phyloP scores from a whole-genome alignment of 2,329 filamentous ascomycete genomes.

The Hypomyces perniciosus region DNA sequence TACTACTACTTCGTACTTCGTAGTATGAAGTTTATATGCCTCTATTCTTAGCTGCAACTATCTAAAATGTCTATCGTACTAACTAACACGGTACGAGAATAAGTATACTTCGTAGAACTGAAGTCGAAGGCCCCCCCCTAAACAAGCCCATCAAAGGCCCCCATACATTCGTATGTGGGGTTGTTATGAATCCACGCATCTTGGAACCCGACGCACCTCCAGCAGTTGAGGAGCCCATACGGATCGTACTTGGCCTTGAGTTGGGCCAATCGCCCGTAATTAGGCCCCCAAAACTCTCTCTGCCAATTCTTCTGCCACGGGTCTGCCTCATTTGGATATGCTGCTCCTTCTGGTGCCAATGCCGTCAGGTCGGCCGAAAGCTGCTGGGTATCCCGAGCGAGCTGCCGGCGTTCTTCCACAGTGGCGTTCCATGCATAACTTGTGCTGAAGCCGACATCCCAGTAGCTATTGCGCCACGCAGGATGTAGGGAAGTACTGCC shows the following conservation, averaged over 20 bases:
- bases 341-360: conserved; percentile 1
- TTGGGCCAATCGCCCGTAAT: not conserved
- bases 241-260: conserved; percentile 12
- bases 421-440: conserved; percentile 8
- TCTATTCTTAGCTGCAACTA: no score
- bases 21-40: no score
- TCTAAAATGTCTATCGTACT: not conserved
- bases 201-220: conserved; percentile 10
- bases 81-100: no score
- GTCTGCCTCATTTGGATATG: conserved; percentile 11
- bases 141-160: not conserved
- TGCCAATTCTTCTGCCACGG: conserved; percentile 6
- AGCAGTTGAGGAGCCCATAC: conserved; percentile 2
- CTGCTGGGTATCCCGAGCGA: conserved; percentile 2
- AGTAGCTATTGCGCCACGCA: conserved; percentile 9
- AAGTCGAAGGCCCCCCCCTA: no score
- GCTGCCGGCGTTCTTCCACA: not conserved
- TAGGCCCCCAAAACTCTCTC: conserved; percentile 1
- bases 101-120: no score
- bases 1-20: no score
- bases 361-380: not conserved
- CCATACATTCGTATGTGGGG: not conserved
- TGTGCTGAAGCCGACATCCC: conserved; percentile 6
- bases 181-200: not conserved
- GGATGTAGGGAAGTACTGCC: conserved; percentile 7